These are phyloP conservation scores for Cetraspora pellucida DNA, from an alignment of 192 early-diverging fungal species.

Conservation along the genomic window DNA sequence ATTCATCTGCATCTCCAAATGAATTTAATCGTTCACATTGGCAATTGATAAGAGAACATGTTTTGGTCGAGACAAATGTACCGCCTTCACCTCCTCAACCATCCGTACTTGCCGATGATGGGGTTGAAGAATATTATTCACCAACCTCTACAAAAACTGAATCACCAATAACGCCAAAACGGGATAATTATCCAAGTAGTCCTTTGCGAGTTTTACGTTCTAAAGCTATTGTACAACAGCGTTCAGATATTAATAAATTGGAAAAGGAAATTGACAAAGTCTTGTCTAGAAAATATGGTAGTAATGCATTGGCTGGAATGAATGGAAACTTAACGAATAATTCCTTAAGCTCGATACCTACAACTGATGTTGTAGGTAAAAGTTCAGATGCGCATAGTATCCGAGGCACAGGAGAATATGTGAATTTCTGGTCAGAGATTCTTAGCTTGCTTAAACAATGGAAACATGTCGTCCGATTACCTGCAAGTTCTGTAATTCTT, in stretches of 20 bases:
- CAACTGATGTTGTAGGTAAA: conserved; percentile 34
- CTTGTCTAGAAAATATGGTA: conserved; percentile 24
- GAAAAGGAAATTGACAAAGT: conserved; percentile 51
- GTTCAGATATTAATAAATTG: conserved; percentile 45
- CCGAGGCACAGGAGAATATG: not conserved
- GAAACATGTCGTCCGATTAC: conserved; percentile 32
- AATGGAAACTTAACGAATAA: conserved; percentile 37
- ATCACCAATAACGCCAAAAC: not conserved
- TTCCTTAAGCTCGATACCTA: conserved; percentile 33
- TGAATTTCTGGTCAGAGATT: conserved; percentile 26
- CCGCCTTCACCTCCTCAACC: not conserved
- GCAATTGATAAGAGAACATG: conserved; percentile 10
- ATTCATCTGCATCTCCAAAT: not conserved
- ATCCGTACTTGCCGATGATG: not conserved
- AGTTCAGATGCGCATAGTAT: conserved; percentile 29
- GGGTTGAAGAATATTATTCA: not conserved
- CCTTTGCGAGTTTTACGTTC: conserved; percentile 42
- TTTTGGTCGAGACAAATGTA: conserved; percentile 16
- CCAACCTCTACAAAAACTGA: not conserved
- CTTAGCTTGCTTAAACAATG: conserved; percentile 25
- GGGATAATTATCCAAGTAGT: not conserved
- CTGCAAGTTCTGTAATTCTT: conserved; percentile 7
- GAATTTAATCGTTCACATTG: not conserved
- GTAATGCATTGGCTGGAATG: conserved; percentile 35
- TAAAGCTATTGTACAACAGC: conserved; percentile 45